Base-by-base conservation (phyloP, 208 protist species). In the Phytomonas sp. region DNA sequence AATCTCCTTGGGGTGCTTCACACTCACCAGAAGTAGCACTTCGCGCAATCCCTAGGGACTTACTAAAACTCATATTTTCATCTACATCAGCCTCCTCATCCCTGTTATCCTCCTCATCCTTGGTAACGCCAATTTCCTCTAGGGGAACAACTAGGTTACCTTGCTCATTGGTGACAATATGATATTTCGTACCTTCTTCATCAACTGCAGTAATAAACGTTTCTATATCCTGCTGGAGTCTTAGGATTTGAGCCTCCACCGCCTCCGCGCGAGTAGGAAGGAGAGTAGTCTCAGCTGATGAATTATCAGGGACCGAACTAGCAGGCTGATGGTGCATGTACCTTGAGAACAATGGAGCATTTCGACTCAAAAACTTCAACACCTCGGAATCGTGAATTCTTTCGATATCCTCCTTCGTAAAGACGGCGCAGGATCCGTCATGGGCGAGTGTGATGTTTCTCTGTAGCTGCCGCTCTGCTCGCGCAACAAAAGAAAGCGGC, bases 131-230 rank as follows among this genome's bases (percentile, higher is more conserved):
- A 20, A 73, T 74, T n/a, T 88, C 80, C 5, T 71, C 80, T 0
- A 95, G 74, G 23, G 84, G 78, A n/a, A 95, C 78, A 28, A 84
- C 68, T 13, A 88, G 30, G 34, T 73, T 76, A 20, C 87, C 84
- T 2, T 78, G 63, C 0, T 80, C 60, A 36, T 81, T 79, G 6
- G 90, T 6, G 26, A 74, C 76, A 64, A 95, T 92, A 3, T 79
- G 71, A 70, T 95, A 95, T 63, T 72, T 79, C 23, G 80, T 64
- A 0, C 90, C 90, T 15, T 93, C 87, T 61, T 84, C 76, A 75
- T 95, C 90, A n/a, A 92, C 85, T 0, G 81, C 90, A 0, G 87
- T 95, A 60, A 95, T 92, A 61, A 93, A 95, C 0, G 87, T 89
- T 34, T 84, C 78, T 66, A 92, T 92, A 30, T 83, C 81, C 0